Conservation (phyloP, 805 yeast genomes). For the Teunomyces funiuensis region DNA sequence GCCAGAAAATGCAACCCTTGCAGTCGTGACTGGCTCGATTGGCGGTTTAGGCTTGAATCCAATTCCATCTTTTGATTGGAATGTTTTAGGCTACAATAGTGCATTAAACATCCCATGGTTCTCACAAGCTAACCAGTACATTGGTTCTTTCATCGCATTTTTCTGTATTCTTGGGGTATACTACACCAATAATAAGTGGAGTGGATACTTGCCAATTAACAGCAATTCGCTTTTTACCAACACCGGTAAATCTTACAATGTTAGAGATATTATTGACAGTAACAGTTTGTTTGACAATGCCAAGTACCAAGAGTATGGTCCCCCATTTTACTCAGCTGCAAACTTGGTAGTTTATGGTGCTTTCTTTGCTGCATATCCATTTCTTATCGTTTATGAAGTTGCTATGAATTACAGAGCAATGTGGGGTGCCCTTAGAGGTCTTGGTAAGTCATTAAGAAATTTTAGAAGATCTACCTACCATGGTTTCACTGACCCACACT, state of each 20-base stretch:
- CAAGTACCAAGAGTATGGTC: slow-evolving; percentile 20
- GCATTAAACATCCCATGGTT: slow-evolving; percentile 26
- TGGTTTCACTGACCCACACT: slow-evolving; percentile 33
- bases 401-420: slow-evolving; percentile 15
- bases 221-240: slow-evolving; percentile 22
- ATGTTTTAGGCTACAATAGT: slow-evolving; percentile 14
- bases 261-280: slow-evolving; percentile 10
- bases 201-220: slow-evolving; percentile 29
- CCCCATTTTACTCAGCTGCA: slow-evolving; percentile 24
- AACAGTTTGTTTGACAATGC: slow-evolving; percentile 13
- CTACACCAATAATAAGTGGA: slow-evolving; percentile 29
- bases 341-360: slow-evolving; percentile 22
- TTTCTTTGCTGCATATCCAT: slow-evolving; percentile 26
- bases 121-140: slow-evolving; percentile 20
- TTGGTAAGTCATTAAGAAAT: slow-evolving; percentile 14
- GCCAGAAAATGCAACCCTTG: slow-evolving; percentile 49
- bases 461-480: slow-evolving; percentile 26
- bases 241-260: slow-evolving; percentile 22
- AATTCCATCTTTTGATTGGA: slow-evolving; percentile 30
- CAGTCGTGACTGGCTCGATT: slow-evolving; percentile 46
- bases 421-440: slow-evolving; percentile 13
- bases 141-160: slow-evolving; percentile 24
- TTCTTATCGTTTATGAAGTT: slow-evolving; percentile 22
- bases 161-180: slow-evolving; percentile 26
- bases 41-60: slow-evolving; percentile 36